A percentile compares a stretch with the other conserved stretches of the same genome.
phyloP scores from a whole-genome alignment of 1,139 yeast genomes.

The Geotrichum aggregatum region DNA sequence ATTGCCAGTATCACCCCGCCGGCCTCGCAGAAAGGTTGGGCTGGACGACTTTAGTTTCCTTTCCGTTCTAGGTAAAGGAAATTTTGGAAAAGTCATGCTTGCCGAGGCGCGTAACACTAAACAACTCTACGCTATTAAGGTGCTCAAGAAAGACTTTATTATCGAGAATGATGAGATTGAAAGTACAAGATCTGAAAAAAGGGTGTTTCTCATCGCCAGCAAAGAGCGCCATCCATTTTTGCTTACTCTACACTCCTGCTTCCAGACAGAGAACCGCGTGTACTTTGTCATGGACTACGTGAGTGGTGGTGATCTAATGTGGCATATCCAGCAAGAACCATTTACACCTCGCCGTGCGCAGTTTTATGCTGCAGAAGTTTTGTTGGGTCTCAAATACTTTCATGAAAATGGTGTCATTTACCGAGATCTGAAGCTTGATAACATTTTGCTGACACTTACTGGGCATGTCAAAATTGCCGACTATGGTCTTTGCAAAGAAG shows the following conservation, averaged over 20 bases:
- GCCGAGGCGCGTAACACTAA: slow-evolving; percentile 84
- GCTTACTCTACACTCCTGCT: slow-evolving; percentile 86
- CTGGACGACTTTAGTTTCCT: slow-evolving; percentile 90
- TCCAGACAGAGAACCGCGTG: slow-evolving; percentile 95
- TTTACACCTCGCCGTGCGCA: slow-evolving; percentile 89
- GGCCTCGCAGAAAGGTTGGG: slow-evolving; percentile 63
- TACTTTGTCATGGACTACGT: slow-evolving; percentile 98
- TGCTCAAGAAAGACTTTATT: slow-evolving; percentile 88
- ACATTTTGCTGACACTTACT: slow-evolving; percentile 75
- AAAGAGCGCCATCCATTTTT: slow-evolving; percentile 89
- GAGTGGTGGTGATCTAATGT: slow-evolving; percentile 97
- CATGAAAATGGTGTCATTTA: slow-evolving; percentile 95
- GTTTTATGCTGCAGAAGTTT: slow-evolving; percentile 94
- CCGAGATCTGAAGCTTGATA: slow-evolving; percentile 93
- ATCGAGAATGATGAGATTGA: slow-evolving; percentile 95
- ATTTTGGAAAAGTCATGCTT: slow-evolving; percentile 95
- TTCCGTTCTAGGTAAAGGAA: slow-evolving; percentile 95
- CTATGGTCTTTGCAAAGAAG: slow-evolving; percentile 93
- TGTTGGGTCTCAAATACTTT: slow-evolving; percentile 83
- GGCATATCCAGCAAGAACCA: slow-evolving; percentile 94
- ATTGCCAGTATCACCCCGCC: slow-evolving; percentile 22
- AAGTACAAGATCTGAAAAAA: slow-evolving; percentile 87
- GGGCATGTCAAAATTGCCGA: slow-evolving; percentile 97
- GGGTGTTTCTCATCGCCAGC: slow-evolving; percentile 87
- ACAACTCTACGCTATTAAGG: slow-evolving; percentile 87